Percentiles rank a stretch among this genome's conserved stretches.
phyloP scores from a whole-genome alignment of 805 yeast species.

The Metschnikowia noctiluminum region DNA sequence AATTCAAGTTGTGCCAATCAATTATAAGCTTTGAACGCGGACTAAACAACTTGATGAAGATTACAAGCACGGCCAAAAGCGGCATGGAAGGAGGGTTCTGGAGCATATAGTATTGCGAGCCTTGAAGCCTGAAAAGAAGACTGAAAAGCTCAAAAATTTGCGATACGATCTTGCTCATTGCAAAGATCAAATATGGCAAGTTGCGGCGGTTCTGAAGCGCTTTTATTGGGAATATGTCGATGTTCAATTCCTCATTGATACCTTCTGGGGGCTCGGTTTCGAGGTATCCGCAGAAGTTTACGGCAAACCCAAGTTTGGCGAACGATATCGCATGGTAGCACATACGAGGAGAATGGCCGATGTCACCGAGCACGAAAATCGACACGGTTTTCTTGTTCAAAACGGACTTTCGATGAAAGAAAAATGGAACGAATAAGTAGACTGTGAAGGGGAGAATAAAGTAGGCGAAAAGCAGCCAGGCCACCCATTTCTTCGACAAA shows the following conservation, averaged over 20 bases:
- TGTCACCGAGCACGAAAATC: slow-evolving; percentile 84
- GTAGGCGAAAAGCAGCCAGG: slow-evolving; percentile 46
- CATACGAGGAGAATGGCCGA: slow-evolving; percentile 96
- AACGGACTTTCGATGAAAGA: slow-evolving; percentile 23
- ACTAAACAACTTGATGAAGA: slow-evolving; percentile 47
- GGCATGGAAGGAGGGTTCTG: slow-evolving; percentile 96
- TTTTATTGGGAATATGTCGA: slow-evolving; percentile 49
- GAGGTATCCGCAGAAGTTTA: slow-evolving; percentile 81
- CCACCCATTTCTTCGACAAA: slow-evolving; percentile 31
- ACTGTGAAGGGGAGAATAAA: slow-evolving; percentile 42
- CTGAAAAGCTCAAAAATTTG: slow-evolving; percentile 50
- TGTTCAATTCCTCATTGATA: slow-evolving; percentile 47
- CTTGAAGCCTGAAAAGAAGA: slow-evolving; percentile 52
- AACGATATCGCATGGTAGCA: slow-evolving; percentile 83
- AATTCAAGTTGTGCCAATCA: slow-evolving; percentile 97
- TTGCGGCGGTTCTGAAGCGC: slow-evolving; percentile 34
- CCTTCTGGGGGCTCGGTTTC: slow-evolving; percentile 53
- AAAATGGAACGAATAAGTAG: slow-evolving; percentile 38
- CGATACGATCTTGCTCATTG: slow-evolving; percentile 50
- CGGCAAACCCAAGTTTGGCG: slow-evolving; percentile 64
- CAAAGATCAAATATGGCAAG: slow-evolving; percentile 59
- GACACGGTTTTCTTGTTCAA: slow-evolving; percentile 51
- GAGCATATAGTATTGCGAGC: slow-evolving; percentile 65
- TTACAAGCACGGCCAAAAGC: slow-evolving; percentile 57
- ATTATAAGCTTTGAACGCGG: slow-evolving; percentile 63